Evolutionary conservation across 2,329 filamentous ascomycete species (phyloP), one percentile per base, ranked within the genome.

Genomic region (Xylaria sp.): DNA sequence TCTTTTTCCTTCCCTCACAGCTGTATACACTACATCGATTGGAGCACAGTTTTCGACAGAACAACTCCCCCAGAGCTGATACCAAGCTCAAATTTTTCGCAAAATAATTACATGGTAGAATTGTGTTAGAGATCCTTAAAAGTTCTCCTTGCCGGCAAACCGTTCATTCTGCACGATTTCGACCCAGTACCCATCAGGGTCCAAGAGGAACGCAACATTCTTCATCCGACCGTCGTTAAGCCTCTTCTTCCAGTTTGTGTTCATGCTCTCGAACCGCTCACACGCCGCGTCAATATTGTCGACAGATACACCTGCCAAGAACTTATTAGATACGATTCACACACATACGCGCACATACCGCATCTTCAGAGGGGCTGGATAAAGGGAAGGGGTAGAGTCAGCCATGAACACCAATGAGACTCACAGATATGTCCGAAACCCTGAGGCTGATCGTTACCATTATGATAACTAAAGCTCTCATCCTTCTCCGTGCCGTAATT

Each of bases 401-500:
- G 54, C 1, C 23, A 18, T 9, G 28, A 41, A 41, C 15, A 12
- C 2, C 48, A n/a, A 62, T n/a, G 59, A 7, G 7, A 85, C 88
- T 83, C 81, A 92, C 94, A 97, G 70, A 98, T 94, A 78, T 98
- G 94, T 0, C 95, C 94, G 74, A 98, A 98, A 0, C 96, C 96
- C 80, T 98, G 94, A 0, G 95, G 95, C 79, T 97, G 86, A 51
- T 90, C 86, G 80, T 99, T 99, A 46, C 96, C 96, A 75, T 97
- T 91, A 82, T 99, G 95, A 79, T 99, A 99, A 73, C 88, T 88
- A 79, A 97, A 96, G 72, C 83, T 83, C 66, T 90, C 88, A 71
- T 98, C 92, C 78, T 95, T 96, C 83, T 98, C 95, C 0, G 93
- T 95, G 46, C 89, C 90, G 73, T 91, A 88, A 78, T 91, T 91